Conservation (phyloP, 306 rosid genomes). For the Lablab purpureus region DNA sequence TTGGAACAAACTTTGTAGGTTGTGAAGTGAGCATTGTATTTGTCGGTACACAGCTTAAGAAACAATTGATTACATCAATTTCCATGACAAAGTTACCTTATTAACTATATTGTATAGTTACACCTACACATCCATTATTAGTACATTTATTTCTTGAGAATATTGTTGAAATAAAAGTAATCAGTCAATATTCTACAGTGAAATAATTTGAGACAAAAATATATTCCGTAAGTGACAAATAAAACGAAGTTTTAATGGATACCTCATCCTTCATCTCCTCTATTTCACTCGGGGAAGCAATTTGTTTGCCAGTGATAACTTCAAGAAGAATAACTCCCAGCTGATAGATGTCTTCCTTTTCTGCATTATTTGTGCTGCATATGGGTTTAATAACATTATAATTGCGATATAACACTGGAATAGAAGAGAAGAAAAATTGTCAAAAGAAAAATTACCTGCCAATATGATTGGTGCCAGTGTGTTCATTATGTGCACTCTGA, state of each 20-base stretch:
- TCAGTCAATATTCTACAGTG: not conserved
- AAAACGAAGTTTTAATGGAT: constrained; percentile 34
- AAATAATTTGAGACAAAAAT: not conserved
- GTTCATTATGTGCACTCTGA: constrained; percentile 47
- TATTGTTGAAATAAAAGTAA: not conserved
- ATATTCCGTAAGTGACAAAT: not conserved
- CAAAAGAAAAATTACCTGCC: constrained; percentile 49
- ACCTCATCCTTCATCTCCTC: constrained; percentile 78
- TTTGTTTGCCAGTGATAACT: constrained; percentile 76
- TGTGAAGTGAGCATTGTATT: not conserved
- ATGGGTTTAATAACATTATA: not conserved
- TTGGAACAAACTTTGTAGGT: not conserved
- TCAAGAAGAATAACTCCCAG: constrained; percentile 85
- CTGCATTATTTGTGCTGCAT: constrained; percentile 60
- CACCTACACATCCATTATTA: not conserved
- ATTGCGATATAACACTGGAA: constrained; percentile 20
- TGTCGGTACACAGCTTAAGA: not conserved
- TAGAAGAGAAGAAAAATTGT: constrained; percentile 7
- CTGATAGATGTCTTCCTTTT: constrained; percentile 88
- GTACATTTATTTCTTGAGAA: not conserved
- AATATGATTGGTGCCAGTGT: constrained; percentile 38
- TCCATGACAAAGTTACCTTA: not conserved
- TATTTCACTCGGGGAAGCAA: constrained; percentile 60
- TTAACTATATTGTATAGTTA: not conserved
- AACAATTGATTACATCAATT: not conserved